A percentile compares a stretch with the other conserved stretches of the same genome.
Evolutionary conservation across 805 yeast genomes (phyloP).

Genomic region (Isabelozyma rhagii): DNA sequence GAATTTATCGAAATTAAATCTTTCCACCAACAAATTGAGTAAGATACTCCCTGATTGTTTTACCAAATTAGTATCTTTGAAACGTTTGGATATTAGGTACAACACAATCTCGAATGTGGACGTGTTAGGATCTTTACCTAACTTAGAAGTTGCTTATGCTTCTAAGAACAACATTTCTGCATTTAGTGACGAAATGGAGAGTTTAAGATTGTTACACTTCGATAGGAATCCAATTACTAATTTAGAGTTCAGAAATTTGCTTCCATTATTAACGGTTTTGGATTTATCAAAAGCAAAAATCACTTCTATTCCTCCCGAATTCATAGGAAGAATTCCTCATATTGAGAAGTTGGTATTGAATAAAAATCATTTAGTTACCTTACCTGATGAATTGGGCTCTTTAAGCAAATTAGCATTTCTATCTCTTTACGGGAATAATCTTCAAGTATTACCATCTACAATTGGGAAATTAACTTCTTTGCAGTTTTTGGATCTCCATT

Average conservation of each 20-base stretch:
- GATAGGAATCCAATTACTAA: constrained; percentile 84
- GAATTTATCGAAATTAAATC: constrained; percentile 63
- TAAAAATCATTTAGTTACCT: constrained; percentile 72
- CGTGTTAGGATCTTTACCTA: constrained; percentile 53
- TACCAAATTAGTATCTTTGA: constrained; percentile 50
- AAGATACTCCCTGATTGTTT: constrained; percentile 53
- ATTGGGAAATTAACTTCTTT: constrained; percentile 60
- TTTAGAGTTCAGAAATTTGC: constrained; percentile 50
- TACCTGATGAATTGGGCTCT: constrained; percentile 67
- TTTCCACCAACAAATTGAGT: constrained; percentile 68
- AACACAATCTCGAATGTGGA: constrained; percentile 58
- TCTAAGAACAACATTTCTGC: constrained; percentile 74
- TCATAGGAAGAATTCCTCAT: constrained; percentile 58
- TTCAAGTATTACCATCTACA: constrained; percentile 65
- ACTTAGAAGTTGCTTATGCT: constrained; percentile 67
- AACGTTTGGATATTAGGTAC: constrained; percentile 74
- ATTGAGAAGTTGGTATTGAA: constrained; percentile 74
- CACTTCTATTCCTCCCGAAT: constrained; percentile 64
- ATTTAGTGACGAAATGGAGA: constrained; percentile 60
- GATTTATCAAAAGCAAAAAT: constrained; percentile 82
- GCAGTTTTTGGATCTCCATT: constrained; percentile 72
- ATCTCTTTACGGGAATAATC: constrained; percentile 70
- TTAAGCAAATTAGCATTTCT: constrained; percentile 60
- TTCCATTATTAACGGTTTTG: constrained; percentile 63
- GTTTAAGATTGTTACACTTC: constrained; percentile 64